Percentiles rank a stretch among this genome's conserved stretches.
These are phyloP conservation scores for Ambrosiella cleistominuta DNA, from an alignment of 2,329 filamentous ascomycete genomes.

Conservation along the genomic window DNA sequence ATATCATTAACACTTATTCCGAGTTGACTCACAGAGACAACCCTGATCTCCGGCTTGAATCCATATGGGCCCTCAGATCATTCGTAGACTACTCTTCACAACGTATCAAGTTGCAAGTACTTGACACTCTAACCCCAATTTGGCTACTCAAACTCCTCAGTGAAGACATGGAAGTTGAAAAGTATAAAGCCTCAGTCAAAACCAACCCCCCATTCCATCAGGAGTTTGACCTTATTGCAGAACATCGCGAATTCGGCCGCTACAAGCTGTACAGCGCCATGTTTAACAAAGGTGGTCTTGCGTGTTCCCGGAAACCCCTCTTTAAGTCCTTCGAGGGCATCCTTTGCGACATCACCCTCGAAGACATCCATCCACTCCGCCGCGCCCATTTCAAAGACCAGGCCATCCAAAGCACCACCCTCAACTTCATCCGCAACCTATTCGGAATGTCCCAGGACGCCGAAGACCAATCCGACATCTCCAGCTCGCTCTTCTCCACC, in stretches of 20 bases:
- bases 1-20: conserved; percentile 61
- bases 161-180: background rate
- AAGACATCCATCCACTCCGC: background rate
- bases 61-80: conserved; percentile 88
- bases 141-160: conserved; percentile 40
- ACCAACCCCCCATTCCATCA: no score
- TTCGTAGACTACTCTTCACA: conserved; percentile 51
- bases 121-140: conserved; percentile 58
- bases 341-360: background rate
- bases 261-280: no score
- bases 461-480: background rate
- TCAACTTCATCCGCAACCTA: background rate
- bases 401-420: background rate
- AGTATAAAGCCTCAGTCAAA: no score
- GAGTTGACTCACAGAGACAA: conserved; percentile 69
- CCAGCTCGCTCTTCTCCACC: background rate
- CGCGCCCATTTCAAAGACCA: background rate
- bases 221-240: no score
- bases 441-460: background rate
- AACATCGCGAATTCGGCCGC: no score
- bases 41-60: conserved; percentile 63
- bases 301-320: no score
- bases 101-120: conserved; percentile 53
- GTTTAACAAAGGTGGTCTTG: no score
- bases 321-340: no score